Evolutionary conservation across 148 eudicot species (phyloP).

Genomic region (Persicaria tinctoria): DNA sequence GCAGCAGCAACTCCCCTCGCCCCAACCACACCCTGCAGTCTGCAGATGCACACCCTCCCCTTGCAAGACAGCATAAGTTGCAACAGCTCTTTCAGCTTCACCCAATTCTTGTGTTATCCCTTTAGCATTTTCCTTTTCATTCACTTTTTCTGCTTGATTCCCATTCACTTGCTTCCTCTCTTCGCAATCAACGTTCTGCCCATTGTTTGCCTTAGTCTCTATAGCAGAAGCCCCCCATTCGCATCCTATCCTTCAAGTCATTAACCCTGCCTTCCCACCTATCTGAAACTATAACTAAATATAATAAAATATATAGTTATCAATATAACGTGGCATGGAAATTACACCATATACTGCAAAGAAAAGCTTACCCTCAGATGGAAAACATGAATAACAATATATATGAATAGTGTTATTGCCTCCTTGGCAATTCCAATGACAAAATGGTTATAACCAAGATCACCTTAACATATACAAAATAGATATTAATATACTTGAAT

Average conservation of each 20-base stretch:
- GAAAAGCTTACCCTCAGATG: conserved; percentile 58
- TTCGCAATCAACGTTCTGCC: too few species aligned
- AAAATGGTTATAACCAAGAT: conserved; percentile 43
- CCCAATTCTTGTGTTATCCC: too few species aligned
- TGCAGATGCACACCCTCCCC: too few species aligned
- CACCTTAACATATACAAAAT: conserved; percentile 22
- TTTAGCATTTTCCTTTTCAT: too few species aligned
- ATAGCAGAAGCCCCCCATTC: too few species aligned
- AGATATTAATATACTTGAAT: conserved; percentile 39
- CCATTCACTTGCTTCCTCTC: too few species aligned
- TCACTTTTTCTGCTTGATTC: too few species aligned
- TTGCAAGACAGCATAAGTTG: too few species aligned
- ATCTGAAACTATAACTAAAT: conserved; percentile 35
- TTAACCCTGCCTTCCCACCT: conserved; percentile 39
- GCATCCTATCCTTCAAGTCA: conserved; percentile 69
- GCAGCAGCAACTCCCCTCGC: too few species aligned
- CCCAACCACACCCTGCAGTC: too few species aligned
- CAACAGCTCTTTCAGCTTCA: too few species aligned
- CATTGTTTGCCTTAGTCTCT: too few species aligned
- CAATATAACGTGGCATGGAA: background rate
- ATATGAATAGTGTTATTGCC: conserved; percentile 45
- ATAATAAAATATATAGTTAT: background rate
- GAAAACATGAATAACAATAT: conserved; percentile 50
- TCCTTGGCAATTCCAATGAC: conserved; percentile 47
- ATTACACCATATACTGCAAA: background rate